Evolutionary conservation across 805 yeast genomes (phyloP), one percentile per base, ranked within the genome.

Genomic region (Candida adriatica): DNA sequence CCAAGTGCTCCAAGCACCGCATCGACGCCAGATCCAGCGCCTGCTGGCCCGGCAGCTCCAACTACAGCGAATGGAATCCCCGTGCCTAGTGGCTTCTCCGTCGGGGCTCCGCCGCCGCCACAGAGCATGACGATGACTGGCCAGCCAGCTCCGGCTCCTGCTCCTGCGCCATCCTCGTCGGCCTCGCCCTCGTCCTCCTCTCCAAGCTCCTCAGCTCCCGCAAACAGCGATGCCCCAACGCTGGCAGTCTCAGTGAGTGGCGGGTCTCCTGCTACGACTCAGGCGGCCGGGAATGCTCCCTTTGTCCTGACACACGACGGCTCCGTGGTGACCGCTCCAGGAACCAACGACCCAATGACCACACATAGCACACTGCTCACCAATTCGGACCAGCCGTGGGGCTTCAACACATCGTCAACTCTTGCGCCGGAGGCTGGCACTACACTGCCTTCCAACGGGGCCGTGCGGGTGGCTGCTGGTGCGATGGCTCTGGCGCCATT

Each of bases 1-100:
- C n/a, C n/a, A n/a, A n/a, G n/a, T n/a, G n/a, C n/a, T n/a, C n/a
- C n/a, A n/a, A n/a, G n/a, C n/a, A n/a, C n/a, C 6, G 27, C 27
- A n/a, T 26, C 27, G 3, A 38, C 45, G 13, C 42, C 39, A 9
- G 45, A 46, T 15, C 46, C 58, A 5, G 42, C 48, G 9, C 27
- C 20, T 23, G 49, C 35, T 5, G 33, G 27, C 14, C 27, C 29
- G 13, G 33, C 31, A 8, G 31, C 42, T 6, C 35, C n/a, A 8
- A 37, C 20, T 11, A 5, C 19, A 13, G 10, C 32, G 6, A 6
- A 21, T 14, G 13, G 27, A 4, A n/a, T 16, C 8, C 7, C 10
- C 9, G 21, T n/a, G n/a, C n/a, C n/a, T n/a, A n/a, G n/a, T n/a
- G n/a, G n/a, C n/a, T n/a, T n/a, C n/a, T n/a, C n/a, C n/a, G n/a